Base-by-base conservation (phyloP, 225 moss, liverwort and hornwort genomes). In the Marchantia paleacea region DNA sequence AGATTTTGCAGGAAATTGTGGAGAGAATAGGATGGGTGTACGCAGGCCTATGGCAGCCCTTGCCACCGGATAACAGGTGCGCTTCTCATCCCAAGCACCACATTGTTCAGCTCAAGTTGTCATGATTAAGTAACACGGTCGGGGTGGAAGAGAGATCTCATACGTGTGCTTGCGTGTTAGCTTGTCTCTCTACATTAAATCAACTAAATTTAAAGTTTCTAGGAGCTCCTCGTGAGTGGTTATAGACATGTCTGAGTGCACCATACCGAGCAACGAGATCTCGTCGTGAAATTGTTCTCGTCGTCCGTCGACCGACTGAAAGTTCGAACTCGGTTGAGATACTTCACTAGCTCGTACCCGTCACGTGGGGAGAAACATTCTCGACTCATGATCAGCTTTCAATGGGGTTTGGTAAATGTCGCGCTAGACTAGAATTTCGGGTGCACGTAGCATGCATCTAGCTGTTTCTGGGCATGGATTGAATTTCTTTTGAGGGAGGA, bases 1-100 rank as follows among this genome's bases (percentile, higher is more conserved):
- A 83, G 18, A 79, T 55, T 67, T 49, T 79, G 68, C 73, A 83
- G 75, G 83, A 83, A 66, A 73, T 83, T 58, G 74, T 79, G 20
- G 83, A 83, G 67, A 79, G 75, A 49, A 73, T 79, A 26, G 78
- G 78, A 51, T 83, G 83, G 83, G 83, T 79, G 74, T 83, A 83
- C 64, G 83, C 79, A 47, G 79, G 83, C 30, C 67, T 83, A 29
- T 83, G 83, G 83, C 62, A 83, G 64, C 78, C 65, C 19, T 24
- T 29, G 8, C 71, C 79, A 49, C 79, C 20, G 47, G 78, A 70
- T 77, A 58, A 78, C 78, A 83, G 83, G 83, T 83, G 63, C 83
- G 61, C 49, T 74, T 62, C 75, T 62, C 10, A 69, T 58, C 69
- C 52, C 64, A 55, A 28, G 28, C 28, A 75, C 52, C 52, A 24